Evolutionary conservation across 768 basidiomycete species (phyloP).

Genomic region (Macrolepiota dolichaula): DNA sequence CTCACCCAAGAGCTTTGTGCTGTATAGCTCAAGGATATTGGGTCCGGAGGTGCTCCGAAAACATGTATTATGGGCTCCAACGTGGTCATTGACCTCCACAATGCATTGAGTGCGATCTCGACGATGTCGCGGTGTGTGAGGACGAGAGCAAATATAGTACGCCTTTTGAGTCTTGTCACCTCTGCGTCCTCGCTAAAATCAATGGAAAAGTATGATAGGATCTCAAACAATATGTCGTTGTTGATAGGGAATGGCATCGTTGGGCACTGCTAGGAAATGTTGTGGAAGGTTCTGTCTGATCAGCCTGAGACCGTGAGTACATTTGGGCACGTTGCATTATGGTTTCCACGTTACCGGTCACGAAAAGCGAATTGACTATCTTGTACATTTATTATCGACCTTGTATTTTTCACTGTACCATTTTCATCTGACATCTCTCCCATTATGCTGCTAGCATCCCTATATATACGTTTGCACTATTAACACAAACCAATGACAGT

Average conservation of each 20-base stretch:
- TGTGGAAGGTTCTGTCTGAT: too few species aligned
- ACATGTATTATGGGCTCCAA: constrained; percentile 22
- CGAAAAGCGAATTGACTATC: too few species aligned
- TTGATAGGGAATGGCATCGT: not conserved
- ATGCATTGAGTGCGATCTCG: not conserved
- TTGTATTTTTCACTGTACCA: too few species aligned
- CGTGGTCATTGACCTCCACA: too few species aligned
- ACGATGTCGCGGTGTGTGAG: not conserved
- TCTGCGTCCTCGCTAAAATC: constrained; percentile 19
- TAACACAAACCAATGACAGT: too few species aligned
- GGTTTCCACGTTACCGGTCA: too few species aligned
- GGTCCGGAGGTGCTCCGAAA: not conserved
- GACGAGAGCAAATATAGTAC: constrained; percentile 24
- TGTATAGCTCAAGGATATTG: not conserved
- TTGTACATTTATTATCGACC: too few species aligned
- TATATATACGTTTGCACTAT: too few species aligned
- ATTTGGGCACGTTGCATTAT: too few species aligned
- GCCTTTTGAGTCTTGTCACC: constrained; percentile 16
- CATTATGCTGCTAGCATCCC: too few species aligned
- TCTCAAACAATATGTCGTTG: not conserved
- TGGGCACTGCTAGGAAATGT: too few species aligned
- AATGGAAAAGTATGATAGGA: not conserved
- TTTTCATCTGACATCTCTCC: too few species aligned
- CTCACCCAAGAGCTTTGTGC: not conserved
- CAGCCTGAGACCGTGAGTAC: not conserved